Base-by-base conservation (phyloP, 2,329 filamentous ascomycete genomes). In the Lasiodiplodia hormozganensis region DNA sequence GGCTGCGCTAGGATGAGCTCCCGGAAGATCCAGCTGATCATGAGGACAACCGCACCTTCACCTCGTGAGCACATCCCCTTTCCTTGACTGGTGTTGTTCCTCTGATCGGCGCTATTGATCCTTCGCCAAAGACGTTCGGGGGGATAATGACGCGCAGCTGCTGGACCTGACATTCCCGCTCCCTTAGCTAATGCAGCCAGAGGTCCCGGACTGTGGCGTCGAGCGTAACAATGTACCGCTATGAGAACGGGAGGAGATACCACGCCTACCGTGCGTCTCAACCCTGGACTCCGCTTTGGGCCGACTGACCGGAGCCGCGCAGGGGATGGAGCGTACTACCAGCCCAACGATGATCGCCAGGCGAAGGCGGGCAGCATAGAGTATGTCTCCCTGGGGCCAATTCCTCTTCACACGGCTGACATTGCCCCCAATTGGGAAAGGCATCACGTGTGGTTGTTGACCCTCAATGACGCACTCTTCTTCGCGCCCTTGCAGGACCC, bases 191-290 rank as follows among this genome's bases (percentile, higher is more conserved):
- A 71, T 18, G 66, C 65, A 62, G 53, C 62, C 66, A 68, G 66
- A 80, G 77, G 62, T 77, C 74, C 16, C 74, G 74, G 66, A 80
- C 79, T 16, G 71, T 82, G 65, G 80, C 79, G 11, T 79, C 79
- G 21, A 78, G 74, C 25, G 75, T 79, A 16, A 81, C 77, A 2
- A 74, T 74, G 62, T 82, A 81, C 72, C 76, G 80, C 68, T 77
- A 78, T 68, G 77, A 79, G 67, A 79, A 79, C 67, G 77, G 77
- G 10, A 69, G 77, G 16, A 70, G 77, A 23, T 79, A 79, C 65
- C 77, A 79, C 66, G 74, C 76, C 6, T 79, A 74, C 69, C 73
- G 76, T 72, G 70, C 70, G 74, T 70, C 43, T 16, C 28, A 14
- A 34, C 28, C n/a, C 40, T 11, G 40, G 8, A 14, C 40, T 25